phyloP scores from a whole-genome alignment of 495 filamentous ascomycete genomes.

The Tuber microsphaerosporum region DNA sequence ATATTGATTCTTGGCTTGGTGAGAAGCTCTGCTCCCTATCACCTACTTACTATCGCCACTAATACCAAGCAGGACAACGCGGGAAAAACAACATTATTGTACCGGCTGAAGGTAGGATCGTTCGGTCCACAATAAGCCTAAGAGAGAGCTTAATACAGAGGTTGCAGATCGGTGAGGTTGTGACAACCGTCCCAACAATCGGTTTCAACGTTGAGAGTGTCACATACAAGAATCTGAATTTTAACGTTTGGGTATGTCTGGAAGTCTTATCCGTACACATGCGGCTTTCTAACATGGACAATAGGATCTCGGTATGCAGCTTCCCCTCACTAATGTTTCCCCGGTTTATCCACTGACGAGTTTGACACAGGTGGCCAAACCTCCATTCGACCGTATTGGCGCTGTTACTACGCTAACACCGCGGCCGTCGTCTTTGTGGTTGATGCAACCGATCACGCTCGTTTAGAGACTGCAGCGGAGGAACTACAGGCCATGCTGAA shows the following conservation, averaged over 20 bases:
- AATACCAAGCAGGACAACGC: constrained; percentile 74
- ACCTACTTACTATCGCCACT: constrained; percentile 4
- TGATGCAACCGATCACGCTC: constrained; percentile 93
- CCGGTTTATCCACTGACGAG: not conserved
- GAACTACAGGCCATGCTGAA: constrained; percentile 92
- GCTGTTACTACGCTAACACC: constrained; percentile 98
- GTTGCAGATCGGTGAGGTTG: constrained; percentile 86
- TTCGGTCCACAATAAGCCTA: not conserved
- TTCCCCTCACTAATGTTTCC: constrained; percentile 3
- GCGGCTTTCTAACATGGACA: constrained; percentile 18
- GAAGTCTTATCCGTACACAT: constrained; percentile 8
- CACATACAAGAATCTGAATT: constrained; percentile 92
- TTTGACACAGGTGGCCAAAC: constrained; percentile 67
- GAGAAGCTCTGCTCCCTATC: constrained; percentile 42
- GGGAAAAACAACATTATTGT: constrained; percentile 93
- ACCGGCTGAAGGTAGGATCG: constrained; percentile 75
- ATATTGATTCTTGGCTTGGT: constrained; percentile 95
- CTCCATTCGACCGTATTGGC: constrained; percentile 94
- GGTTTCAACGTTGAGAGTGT: constrained; percentile 99
- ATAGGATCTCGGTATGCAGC: constrained; percentile 61
- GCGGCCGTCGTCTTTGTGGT: constrained; percentile 99
- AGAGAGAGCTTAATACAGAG: constrained; percentile 6
- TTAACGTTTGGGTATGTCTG: constrained; percentile 81
- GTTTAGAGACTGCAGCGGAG: constrained; percentile 81
- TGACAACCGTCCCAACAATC: constrained; percentile 97